phyloP scores from a whole-genome alignment of 768 basidiomycete species.

The Pulveroboletus sp. region DNA sequence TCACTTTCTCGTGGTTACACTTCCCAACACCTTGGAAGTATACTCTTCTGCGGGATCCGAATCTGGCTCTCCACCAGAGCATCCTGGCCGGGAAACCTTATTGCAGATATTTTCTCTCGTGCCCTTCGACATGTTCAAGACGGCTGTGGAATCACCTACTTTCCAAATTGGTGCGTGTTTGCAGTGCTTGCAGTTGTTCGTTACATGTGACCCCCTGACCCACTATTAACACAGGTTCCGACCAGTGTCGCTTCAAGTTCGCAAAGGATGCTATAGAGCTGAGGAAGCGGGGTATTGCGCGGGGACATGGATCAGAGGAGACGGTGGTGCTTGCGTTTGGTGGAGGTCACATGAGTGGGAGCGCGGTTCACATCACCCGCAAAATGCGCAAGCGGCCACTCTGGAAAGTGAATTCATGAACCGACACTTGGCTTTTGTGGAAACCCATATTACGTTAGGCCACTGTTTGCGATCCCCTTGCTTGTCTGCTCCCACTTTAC shows the following conservation, averaged over 20 bases:
- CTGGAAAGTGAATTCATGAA: conserved; percentile 76
- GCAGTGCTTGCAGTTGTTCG: conserved; percentile 6
- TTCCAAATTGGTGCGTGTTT: conserved; percentile 68
- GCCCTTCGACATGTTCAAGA: conserved; percentile 86
- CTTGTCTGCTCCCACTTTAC: too few species aligned
- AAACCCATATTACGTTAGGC: conserved; percentile 29
- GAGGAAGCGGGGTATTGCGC: conserved; percentile 72
- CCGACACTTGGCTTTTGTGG: conserved; percentile 30
- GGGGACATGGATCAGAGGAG: conserved; percentile 71
- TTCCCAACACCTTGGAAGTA: conserved; percentile 62
- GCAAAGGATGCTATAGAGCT: conserved; percentile 85
- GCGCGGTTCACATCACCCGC: conserved; percentile 81
- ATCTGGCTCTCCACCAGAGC: conserved; percentile 33
- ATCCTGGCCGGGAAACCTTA: conserved; percentile 59
- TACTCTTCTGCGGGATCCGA: conserved; percentile 38
- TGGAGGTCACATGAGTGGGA: conserved; percentile 59
- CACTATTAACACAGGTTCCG: conserved; percentile 49
- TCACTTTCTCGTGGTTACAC: conserved; percentile 68
- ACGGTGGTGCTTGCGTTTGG: conserved; percentile 92
- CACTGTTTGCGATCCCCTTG: conserved; percentile 19
- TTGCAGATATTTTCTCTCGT: conserved; percentile 72
- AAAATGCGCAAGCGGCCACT: conserved; percentile 82
- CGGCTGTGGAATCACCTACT: conserved; percentile 69
- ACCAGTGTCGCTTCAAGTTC: conserved; percentile 87
- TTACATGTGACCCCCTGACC: conserved; percentile 5